These are phyloP conservation scores for Coemansia sp. DNA, from an alignment of 192 early-diverging fungal species.

Conservation along the genomic window DNA sequence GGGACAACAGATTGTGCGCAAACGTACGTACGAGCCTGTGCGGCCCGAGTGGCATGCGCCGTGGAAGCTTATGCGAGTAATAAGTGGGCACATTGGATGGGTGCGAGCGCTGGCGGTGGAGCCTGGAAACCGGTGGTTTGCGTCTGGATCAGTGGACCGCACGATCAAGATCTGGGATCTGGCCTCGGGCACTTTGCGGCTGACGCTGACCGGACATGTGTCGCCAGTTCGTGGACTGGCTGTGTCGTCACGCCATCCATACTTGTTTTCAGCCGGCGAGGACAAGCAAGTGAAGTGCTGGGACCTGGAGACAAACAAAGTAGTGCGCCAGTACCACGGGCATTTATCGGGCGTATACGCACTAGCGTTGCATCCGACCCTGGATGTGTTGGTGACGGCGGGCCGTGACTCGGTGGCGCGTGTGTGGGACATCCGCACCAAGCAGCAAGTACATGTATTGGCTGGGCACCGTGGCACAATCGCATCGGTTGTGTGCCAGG, in stretches of 20 bases:
- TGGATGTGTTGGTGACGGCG: conserved; percentile 92
- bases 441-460: conserved; percentile 84
- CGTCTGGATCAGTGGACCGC: conserved; percentile 94
- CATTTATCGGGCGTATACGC: conserved; percentile 95
- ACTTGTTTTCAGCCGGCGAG: conserved; percentile 95
- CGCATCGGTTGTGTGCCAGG: conserved; percentile 85
- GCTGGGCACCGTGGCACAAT: conserved; percentile 88
- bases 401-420: conserved; percentile 93
- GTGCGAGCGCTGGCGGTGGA: conserved; percentile 91
- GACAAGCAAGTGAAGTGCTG: conserved; percentile 99
- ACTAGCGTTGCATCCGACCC: conserved; percentile 86
- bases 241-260: conserved; percentile 93
- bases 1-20: conserved; percentile 48
- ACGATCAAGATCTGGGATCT: conserved; percentile 99
- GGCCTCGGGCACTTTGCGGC: conserved; percentile 91
- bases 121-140: conserved; percentile 97
- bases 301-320: conserved; percentile 99
- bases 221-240: conserved; percentile 91
- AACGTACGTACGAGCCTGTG: conserved; percentile 45
- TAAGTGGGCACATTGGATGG: conserved; percentile 97
- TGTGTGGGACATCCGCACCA: conserved; percentile 99
- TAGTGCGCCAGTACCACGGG: conserved; percentile 98
- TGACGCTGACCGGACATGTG: conserved; percentile 97
- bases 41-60: conserved; percentile 95
- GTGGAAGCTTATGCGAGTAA: conserved; percentile 92